Base-by-base conservation (phyloP, 1,284 basidiomycete species). In the Sanghuangporus baumii region DNA sequence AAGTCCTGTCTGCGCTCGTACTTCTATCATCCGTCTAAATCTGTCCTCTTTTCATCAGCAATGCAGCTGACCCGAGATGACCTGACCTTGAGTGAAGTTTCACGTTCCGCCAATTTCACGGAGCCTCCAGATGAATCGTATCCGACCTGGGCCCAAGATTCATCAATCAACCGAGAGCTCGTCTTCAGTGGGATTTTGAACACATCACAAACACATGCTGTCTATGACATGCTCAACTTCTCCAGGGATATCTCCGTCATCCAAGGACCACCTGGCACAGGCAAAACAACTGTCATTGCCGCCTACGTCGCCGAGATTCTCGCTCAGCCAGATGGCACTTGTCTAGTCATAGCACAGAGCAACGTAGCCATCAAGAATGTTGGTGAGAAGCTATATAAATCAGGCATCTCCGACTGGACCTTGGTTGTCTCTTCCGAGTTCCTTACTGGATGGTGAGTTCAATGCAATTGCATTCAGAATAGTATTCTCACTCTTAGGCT, bases 271-370 rank as follows among this genome's bases (percentile, higher is more conserved):
- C 81, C 82, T 43, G 81, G 82, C 3, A 80, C 80, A 57, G 83
- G 85, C 3, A 87, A 87, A 69, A 87, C 85, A 0, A 82, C 81
- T 37, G 84, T 87, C 2, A 88, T 89, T 69, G 83, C 86, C 3
- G 77, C 81, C 12, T 84, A 74, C 75, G 86, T 88, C 5, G 70
- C 74, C 1, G 76, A 74, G 55, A 67, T 76, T 26, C 67, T 72
- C 18, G 67, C 74, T 54, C 76, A 78, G 40, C 74, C 76, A 37
- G 57, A 68, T 14, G 66, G 67, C 65, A 84, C 83, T 2, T 81
- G 89, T 8, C 92, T 88, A 87, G 78, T 92, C 7, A 75, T 87
- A 60, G 88, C 89, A 5, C 86, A 92, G 59, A 86, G 80, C 0
- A 85, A 85, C 68, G 79, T 85, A 46, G 84, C 79, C 4, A 81